These are phyloP conservation scores for Lantana camara DNA, from an alignment of 257 asterid genomes.

Conservation along the genomic window DNA sequence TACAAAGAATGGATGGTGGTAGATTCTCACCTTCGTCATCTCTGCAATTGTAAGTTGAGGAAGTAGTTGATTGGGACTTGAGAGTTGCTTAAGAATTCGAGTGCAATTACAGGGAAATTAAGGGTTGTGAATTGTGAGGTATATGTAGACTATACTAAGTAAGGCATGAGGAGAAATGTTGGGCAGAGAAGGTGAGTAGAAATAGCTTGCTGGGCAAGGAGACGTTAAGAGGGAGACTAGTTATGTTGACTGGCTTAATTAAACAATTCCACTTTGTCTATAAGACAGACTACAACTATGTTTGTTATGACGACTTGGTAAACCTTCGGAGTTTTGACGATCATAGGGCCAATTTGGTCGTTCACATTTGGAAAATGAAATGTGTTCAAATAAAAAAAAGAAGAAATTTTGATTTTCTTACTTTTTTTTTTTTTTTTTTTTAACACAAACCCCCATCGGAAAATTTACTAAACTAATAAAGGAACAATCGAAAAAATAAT, in stretches of 20 bases:
- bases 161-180: background rate
- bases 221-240: background rate
- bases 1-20: background rate
- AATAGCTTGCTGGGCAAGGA: background rate
- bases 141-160: background rate
- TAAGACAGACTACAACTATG: no score
- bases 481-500: no score
- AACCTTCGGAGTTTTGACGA: no score
- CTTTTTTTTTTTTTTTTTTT: no score
- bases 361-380: no score
- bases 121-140: slow-evolving; percentile 6
- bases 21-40: slow-evolving; percentile 40
- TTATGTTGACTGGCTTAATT: background rate
- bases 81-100: slow-evolving; percentile 6
- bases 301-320: no score
- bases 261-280: no score
- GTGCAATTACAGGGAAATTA: slow-evolving; percentile 15
- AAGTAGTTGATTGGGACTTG: slow-evolving; percentile 24
- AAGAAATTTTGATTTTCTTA: no score
- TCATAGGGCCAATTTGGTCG: no score
- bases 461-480: no score
- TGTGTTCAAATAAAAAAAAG: no score
- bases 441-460: no score
- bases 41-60: background rate
- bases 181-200: slow-evolving; percentile 22